Conservation (phyloP, 2,329 filamentous ascomycete species). For the Fusarium anguioides region DNA sequence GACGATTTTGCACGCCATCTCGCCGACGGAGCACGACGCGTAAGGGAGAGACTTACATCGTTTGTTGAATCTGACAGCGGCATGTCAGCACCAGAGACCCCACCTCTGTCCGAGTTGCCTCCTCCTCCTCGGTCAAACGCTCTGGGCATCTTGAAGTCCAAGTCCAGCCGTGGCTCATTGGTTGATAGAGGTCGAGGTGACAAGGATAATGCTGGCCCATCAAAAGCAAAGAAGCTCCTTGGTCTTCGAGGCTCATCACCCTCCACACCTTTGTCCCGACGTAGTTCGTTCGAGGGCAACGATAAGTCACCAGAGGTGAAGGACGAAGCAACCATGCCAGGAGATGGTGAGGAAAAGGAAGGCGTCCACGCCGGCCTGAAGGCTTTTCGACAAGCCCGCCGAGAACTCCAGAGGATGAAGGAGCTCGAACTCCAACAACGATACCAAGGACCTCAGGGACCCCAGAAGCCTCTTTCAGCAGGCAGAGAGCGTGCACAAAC, state of each 20-base stretch:
- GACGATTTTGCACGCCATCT: conserved; percentile 79
- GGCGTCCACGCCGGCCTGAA: conserved; percentile 62
- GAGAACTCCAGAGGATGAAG: conserved; percentile 67
- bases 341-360: conserved; percentile 49
- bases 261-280: conserved; percentile 54
- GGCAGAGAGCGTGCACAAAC: conserved; percentile 38
- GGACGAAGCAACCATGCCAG: conserved; percentile 39
- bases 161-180: conserved; percentile 75
- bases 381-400: conserved; percentile 67
- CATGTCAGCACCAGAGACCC: conserved; percentile 39
- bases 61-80: conserved; percentile 72
- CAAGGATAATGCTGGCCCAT: conserved; percentile 53
- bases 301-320: conserved; percentile 37
- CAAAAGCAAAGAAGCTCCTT: conserved; percentile 71
- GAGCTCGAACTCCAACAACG: conserved; percentile 62
- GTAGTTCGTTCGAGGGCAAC: conserved; percentile 43
- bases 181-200: conserved; percentile 60
- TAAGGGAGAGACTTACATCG: conserved; percentile 78
- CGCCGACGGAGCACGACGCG: conserved; percentile 74
- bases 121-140: conserved; percentile 62
- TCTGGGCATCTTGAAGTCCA: conserved; percentile 72
- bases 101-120: conserved; percentile 55
- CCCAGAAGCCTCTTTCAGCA: conserved; percentile 13
- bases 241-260: conserved; percentile 63
- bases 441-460: conserved; percentile 46